Percentiles rank a stretch among this genome's conserved stretches.
phyloP scores from a whole-genome alignment of 1,139 yeast species.

The Suhomyces terraborum region DNA sequence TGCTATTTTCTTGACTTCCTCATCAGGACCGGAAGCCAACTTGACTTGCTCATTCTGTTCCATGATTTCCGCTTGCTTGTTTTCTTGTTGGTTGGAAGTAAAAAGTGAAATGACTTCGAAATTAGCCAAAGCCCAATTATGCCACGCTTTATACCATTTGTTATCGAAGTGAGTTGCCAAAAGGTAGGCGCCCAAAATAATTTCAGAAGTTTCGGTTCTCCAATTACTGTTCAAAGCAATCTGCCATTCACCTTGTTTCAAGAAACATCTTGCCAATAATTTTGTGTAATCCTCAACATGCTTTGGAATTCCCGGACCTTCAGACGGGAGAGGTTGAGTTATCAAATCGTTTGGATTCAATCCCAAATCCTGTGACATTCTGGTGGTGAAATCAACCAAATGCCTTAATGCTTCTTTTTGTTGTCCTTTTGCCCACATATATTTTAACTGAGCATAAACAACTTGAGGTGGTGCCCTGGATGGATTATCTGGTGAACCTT shows the following conservation, averaged over 20 bases:
- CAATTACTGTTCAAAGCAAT: conserved; percentile 76
- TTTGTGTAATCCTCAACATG: conserved; percentile 85
- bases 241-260: conserved; percentile 99
- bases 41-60: conserved; percentile 29
- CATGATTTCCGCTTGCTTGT: conserved; percentile 27
- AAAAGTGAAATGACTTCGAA: conserved; percentile 85
- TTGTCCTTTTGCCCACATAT: conserved; percentile 95
- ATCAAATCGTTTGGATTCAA: conserved; percentile 78
- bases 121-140: conserved; percentile 97
- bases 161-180: conserved; percentile 93
- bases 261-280: conserved; percentile 86
- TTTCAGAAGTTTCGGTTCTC: conserved; percentile 78
- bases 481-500: conserved; percentile 58
- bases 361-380: conserved; percentile 87
- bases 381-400: conserved; percentile 84
- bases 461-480: conserved; percentile 93
- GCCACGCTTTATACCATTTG: conserved; percentile 99
- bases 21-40: conserved; percentile 17
- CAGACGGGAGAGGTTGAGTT: conserved; percentile 82
- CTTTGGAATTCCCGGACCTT: conserved; percentile 70
- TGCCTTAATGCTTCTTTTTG: conserved; percentile 84
- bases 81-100: conserved; percentile 39
- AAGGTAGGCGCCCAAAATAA: conserved; percentile 85
- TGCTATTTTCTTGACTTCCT: conserved; percentile 19
- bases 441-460: conserved; percentile 93